Evolutionary conservation across 2,329 filamentous ascomycete species (phyloP), one percentile per base, ranked within the genome.

Genomic region (Talaromyces sp.): DNA sequence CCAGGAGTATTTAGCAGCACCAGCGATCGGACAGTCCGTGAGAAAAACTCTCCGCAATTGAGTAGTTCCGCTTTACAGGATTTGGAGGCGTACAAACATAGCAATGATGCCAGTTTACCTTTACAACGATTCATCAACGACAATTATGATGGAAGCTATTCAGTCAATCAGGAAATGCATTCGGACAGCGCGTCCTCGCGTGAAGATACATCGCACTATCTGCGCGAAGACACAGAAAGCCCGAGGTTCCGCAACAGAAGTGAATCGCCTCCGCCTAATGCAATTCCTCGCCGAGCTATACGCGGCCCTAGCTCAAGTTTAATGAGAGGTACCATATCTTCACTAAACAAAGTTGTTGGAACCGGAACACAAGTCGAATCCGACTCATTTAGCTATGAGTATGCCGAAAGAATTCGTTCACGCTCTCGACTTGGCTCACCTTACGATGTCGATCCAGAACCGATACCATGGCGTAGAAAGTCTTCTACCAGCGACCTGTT

Each of bases 41-140:
- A 74, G 58, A 74, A 72, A 31, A 72, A 70, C 40, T 68, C 78
- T 5, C 70, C 73, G 45, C 72, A 69, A 29, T 45, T 77, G 4
- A 71, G 76, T 7, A 67, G 67, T 45, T 67, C 71, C 19, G 73
- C 72, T 54, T 38, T 67, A 15, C 70, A 71, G 4, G 68, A 69
- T 27, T 67, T 69, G 25, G 64, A 70, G 3, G 51, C 68, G 1
- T 72, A 75, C 25, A 68, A 72, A n/a, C 73, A 75, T 51, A 74
- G 68, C 58, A 70, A 75, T 29, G 69, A 73, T 0, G 74, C 78
- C 10, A 79, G 77, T 66, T 66, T 79, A 49, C 77, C 77, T 22
- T 67, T 79, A 11, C 73, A 78, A 65, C 74, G 77, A 2, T 79
- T 78, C 47, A 79, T 79, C 56, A 77, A 78, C 51, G 77, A 78